Base-by-base conservation (phyloP, 441 rosid genomes). In the Lepidium campestre region DNA sequence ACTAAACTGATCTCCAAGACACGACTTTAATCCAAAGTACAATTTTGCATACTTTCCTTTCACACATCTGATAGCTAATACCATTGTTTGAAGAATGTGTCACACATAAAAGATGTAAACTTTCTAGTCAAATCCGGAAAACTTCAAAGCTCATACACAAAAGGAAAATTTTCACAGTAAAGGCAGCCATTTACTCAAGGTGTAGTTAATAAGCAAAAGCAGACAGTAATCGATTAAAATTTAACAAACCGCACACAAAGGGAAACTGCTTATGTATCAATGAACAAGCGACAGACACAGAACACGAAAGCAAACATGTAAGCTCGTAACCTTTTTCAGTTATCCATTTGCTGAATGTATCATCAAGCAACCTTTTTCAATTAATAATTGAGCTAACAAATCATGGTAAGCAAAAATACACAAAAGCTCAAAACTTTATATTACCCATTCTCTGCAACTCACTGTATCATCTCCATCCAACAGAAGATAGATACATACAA, bases 371-470 rank as follows among this genome's bases (percentile, higher is more conserved):
- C 18, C 22, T 9, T 37, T 17, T 17, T 25, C 48, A 47, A 57
- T 67, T 32, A 61, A 42, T n/a, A 61, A 34, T 32, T 45, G 50
- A 32, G 50, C 54, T 17, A 62, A 10, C 56, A 46, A 22, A 64
- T 62, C 63, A 70, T 45, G 27, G 40, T 22, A 9, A 39, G 17
- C 31, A 57, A 47, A 37, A 62, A 62, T 13, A 44, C 41, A 69
- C 14, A 50, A 50, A 18, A 62, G 63, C 5, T 57, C 70, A 6
- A 62, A 44, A 19, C 27, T 62, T 54, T 54, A 19, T 17, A 12
- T 23, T 11, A 70, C 27, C n/a, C 7, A 45, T 35, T 19, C 54
- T 55, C 55, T 11, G 2, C 6, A 56, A 9, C 48, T 25, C 14
- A 27, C 9, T 18, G 39, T 45, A 45, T 53, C 62, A 53, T 12